These are phyloP conservation scores for Phytophthora agathidicida DNA, from an alignment of 352 stramenopile species.

Conservation along the genomic window DNA sequence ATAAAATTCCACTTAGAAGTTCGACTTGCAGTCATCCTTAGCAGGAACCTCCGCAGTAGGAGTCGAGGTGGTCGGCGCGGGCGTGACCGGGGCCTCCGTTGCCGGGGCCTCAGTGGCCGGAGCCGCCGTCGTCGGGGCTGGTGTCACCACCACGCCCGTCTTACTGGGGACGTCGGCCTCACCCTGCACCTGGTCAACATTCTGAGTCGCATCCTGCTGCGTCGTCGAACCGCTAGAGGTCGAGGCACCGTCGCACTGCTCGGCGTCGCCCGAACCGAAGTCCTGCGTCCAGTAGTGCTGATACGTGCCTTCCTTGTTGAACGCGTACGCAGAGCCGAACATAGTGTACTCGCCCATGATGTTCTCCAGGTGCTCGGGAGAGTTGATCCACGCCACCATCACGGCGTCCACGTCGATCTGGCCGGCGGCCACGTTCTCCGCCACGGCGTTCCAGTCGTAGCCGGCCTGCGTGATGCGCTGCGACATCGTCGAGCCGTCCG, in stretches of 20 bases:
- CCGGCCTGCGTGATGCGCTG: conserved; percentile 36
- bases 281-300: too few species aligned
- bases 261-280: too few species aligned
- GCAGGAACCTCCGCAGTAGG: conserved; percentile 3
- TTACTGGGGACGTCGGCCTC: conserved; percentile 21
- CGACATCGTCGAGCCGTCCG: conserved; percentile 34
- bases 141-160: too few species aligned
- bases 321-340: conserved; percentile 32
- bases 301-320: too few species aligned
- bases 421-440: conserved; percentile 32
- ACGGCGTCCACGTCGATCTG: conserved; percentile 26
- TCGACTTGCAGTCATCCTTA: conserved; percentile 25
- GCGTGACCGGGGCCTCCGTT: not conserved
- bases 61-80: not conserved
- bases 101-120: conserved; percentile 4
- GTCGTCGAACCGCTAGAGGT: conserved; percentile 15
- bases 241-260: conserved; percentile 20
- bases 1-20: conserved; percentile 14
- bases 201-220: conserved; percentile 16
- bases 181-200: conserved; percentile 20
- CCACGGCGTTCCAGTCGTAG: conserved; percentile 40
- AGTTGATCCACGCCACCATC: conserved; percentile 39
- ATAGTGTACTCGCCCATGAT: conserved; percentile 33
- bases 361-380: conserved; percentile 23
- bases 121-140: conserved; percentile 16